Base-by-base conservation (phyloP, 2,329 filamentous ascomycete genomes). In the Penicillium sclerotigenum region DNA sequence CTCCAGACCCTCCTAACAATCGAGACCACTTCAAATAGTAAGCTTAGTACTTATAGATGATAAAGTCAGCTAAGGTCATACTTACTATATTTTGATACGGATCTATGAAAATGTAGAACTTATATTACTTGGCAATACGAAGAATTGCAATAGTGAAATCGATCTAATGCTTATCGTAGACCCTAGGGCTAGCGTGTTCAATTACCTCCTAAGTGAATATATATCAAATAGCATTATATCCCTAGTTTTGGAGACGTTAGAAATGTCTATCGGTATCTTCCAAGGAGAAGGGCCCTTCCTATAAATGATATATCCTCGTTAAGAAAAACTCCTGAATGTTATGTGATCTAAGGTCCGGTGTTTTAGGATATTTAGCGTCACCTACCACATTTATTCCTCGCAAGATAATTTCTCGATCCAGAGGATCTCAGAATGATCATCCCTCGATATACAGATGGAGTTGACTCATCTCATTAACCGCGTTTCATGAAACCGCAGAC, bases 131-230 rank as follows among this genome's bases (percentile, higher is more conserved):
- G 36, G 92, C 92, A 60, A 91, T 80, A 54, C 91, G 83, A 64
- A 99, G 75, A 13, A 96, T 80, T 36, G 89, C 83, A 62, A 99
- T 91, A 0, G 94, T 99, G 71, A 96, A 90, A 62, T 89, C 82
- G 62, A 97, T 92, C 83, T 90, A 99, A 59, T 89, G 87, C 69
- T 99, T 91, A 67, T 99, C 95, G 72, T 97, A 99, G 68, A 84
- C 87, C 1, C 91, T 91, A 0, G 95, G 94, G 0, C 93, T 93
- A 1, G 86, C 87, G 56, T 94, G 89, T 75, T 99, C 94, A 71
- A 99, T 88, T 16, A 93, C 93, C 75, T 99, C 94, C 94, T 95
- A 99, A 0, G 94, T 97, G 71, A 97, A 99, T 64, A 99, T 81
- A 74, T 99, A 99, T 70, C 94, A 84, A 63, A 99, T 92, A 0